Evolutionary conservation across 257 asterid species (phyloP).

Genomic region (Osmanthus fragrans): DNA sequence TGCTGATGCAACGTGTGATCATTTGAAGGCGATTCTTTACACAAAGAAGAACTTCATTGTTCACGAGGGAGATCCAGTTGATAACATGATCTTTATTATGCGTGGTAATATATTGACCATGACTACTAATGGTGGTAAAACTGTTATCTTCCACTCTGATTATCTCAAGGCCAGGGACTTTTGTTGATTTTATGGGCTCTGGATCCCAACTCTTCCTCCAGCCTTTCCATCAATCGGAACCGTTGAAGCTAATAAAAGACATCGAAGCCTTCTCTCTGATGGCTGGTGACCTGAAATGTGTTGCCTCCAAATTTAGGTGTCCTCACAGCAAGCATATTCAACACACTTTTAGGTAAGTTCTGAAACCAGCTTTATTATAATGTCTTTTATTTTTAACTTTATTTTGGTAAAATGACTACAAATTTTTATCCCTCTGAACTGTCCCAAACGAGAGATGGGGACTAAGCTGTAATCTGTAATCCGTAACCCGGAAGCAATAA

Average conservation of each 20-base stretch:
- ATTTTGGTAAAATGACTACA: too few species aligned
- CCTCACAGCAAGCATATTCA: too few species aligned
- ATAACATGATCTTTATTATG: conserved; percentile 67
- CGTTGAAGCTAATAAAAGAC: too few species aligned
- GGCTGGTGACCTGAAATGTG: too few species aligned
- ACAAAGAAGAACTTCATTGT: conserved; percentile 49
- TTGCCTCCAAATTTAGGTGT: too few species aligned
- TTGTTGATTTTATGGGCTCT: not conserved
- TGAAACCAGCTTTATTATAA: too few species aligned
- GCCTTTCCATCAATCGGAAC: too few species aligned
- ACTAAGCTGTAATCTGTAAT: not conserved
- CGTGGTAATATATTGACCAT: conserved; percentile 48
- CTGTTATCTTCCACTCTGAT: conserved; percentile 56
- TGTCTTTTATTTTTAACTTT: too few species aligned
- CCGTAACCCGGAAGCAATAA: not conserved
- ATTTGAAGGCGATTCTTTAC: conserved; percentile 51
- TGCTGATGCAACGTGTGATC: conserved; percentile 49
- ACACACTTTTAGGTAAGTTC: too few species aligned
- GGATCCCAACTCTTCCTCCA: too few species aligned
- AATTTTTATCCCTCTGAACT: too few species aligned
- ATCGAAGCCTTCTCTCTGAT: too few species aligned
- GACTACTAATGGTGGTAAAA: conserved; percentile 63
- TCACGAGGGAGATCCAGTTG: conserved; percentile 69
- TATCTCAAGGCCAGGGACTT: conserved; percentile 48
- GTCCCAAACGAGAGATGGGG: not conserved